Conservation (phyloP, 495 filamentous ascomycete genomes). For the Annulohypoxylon maeteangense region DNA sequence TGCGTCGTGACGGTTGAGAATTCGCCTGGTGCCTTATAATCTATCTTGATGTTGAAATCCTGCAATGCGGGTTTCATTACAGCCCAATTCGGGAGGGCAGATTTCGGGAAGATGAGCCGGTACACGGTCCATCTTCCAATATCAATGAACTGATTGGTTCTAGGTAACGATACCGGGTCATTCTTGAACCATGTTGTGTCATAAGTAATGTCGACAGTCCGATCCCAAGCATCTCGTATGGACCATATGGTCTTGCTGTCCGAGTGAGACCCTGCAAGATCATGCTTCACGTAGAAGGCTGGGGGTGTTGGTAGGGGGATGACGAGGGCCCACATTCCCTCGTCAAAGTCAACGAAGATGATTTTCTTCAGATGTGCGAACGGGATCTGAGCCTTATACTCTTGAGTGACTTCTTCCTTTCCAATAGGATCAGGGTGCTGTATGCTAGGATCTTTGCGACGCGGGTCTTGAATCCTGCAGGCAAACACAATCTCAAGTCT, state of each 20-base stretch:
- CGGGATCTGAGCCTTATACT: constrained; percentile 66
- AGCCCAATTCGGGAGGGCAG: constrained; percentile 48
- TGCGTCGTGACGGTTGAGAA: constrained; percentile 30
- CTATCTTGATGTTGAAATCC: constrained; percentile 77
- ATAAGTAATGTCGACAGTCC: constrained; percentile 76
- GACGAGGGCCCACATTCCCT: constrained; percentile 57
- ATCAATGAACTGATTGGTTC: constrained; percentile 71
- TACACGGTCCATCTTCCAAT: constrained; percentile 83
- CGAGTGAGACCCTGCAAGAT: constrained; percentile 56
- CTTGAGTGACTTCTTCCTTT: constrained; percentile 37
- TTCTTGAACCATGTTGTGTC: constrained; percentile 53
- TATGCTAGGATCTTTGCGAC: constrained; percentile 40
- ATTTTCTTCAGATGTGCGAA: constrained; percentile 71
- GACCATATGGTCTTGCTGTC: constrained; percentile 66
- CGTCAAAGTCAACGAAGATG: constrained; percentile 54
- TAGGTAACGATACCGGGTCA: constrained; percentile 65
- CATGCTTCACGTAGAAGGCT: constrained; percentile 66
- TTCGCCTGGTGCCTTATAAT: constrained; percentile 47
- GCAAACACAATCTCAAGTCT: constrained; percentile 58
- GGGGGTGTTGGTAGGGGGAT: constrained; percentile 74
- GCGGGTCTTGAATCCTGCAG: constrained; percentile 51
- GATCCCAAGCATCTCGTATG: constrained; percentile 75
- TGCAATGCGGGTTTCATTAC: constrained; percentile 64
- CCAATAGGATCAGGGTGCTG: constrained; percentile 33
- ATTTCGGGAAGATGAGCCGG: constrained; percentile 60